Evolutionary conservation across 2,329 filamentous ascomycete species (phyloP), one percentile per base, ranked within the genome.

Genomic region (Beauveria caledonica): DNA sequence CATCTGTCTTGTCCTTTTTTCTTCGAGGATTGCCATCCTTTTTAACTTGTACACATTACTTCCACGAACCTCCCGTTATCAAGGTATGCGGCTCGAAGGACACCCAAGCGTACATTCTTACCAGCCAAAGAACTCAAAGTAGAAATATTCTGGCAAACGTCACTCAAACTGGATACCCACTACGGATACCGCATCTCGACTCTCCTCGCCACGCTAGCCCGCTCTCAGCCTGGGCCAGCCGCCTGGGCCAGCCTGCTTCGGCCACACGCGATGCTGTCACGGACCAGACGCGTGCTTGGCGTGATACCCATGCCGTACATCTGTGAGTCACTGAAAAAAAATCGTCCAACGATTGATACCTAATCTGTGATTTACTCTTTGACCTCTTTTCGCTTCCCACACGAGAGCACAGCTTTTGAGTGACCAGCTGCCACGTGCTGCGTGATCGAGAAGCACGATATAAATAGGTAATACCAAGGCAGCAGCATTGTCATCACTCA

Each of bases 281-380:
- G 57, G 48, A 27, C 27, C 40, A 54, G 42, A 60, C 58, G 58
- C 58, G n/a, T n/a, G n/a, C n/a, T n/a, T n/a, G n/a, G n/a, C n/a
- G 58, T 60, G 58, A 46, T 33, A 42, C 45, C 46, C 39, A n/a
- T 40, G 58, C 46, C 58, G 27, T 60, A 53, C 50, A 33, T 9
- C 4, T 27, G 29, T 60, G 58, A 60, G 49, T 62, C 58, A 60
- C 57, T 51, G 51, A 1, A 50, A 29, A 17, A 11, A 45, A 59
- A 51, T 13, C 25, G n/a, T 50, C 21, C 55, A 50, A 17, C 29
- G 45, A 40, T 50, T 29, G 27, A 27, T 48, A 23, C n/a, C 40
- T 19, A 56, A 25, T 19, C 40, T 29, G 10, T 23, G 19, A 8
- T 57, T 39, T 19, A n/a, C 19, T 13, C 9, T 19, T 36, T 15